Evolutionary conservation across 2,329 filamentous ascomycete genomes (phyloP).

Genomic region (Penicillium sp.): DNA sequence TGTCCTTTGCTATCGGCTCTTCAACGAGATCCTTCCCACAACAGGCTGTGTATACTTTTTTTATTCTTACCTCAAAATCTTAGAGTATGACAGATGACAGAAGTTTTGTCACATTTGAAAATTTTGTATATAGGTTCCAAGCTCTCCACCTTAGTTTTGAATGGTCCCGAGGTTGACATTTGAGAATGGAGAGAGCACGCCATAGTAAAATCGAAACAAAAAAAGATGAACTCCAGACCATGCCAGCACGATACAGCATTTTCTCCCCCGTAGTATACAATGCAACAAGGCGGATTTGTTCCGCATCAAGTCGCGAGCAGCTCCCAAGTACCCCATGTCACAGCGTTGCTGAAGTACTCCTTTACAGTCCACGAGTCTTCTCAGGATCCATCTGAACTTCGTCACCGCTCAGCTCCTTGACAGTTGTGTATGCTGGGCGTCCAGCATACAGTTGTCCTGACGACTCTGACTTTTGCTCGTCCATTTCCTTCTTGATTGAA

Average conservation of each 20-base stretch:
- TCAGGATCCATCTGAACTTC: slow-evolving; percentile 49
- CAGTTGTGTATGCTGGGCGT: slow-evolving; percentile 62
- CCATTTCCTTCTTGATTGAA: slow-evolving; percentile 58
- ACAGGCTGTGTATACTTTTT: too few relatives aligned
- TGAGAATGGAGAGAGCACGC: slow-evolving; percentile 8
- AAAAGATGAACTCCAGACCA: slow-evolving; percentile 18
- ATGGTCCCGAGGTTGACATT: background rate
- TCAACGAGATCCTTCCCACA: too few relatives aligned
- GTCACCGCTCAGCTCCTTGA: slow-evolving; percentile 61
- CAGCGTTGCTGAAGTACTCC: too few relatives aligned
- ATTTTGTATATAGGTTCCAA: too few relatives aligned
- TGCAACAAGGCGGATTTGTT: background rate
- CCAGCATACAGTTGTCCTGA: slow-evolving; percentile 75
- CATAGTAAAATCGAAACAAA: background rate
- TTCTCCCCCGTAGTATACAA: slow-evolving; percentile 4
- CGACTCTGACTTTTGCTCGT: slow-evolving; percentile 41
- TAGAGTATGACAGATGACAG: background rate
- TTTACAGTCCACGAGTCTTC: slow-evolving; percentile 43
- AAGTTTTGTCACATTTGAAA: background rate
- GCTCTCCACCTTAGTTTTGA: too few relatives aligned
- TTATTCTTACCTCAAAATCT: slow-evolving; percentile 2
- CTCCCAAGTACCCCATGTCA: background rate
- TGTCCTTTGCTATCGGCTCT: background rate
- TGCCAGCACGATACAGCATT: slow-evolving; percentile 19
- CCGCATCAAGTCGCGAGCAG: background rate